Base-by-base conservation (phyloP, 345 rosid genomes). In the Iberis pinnata region DNA sequence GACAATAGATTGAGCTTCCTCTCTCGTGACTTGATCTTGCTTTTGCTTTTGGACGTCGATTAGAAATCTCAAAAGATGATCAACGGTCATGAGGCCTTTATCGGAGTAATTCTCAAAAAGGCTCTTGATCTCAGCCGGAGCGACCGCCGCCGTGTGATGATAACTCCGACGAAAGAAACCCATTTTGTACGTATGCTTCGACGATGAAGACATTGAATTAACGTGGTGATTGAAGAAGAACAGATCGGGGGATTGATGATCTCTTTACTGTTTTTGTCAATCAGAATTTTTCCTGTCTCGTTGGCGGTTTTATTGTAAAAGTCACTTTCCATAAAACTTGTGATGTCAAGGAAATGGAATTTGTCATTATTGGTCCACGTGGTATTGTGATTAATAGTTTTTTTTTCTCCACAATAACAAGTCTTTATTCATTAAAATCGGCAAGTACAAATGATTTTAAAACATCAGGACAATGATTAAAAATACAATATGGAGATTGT, bases 151-250 rank as follows among this genome's bases (percentile, higher is more conserved):
- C n/a, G 83, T 64, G 33, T 75, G 64, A 2, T 38, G 66, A 71
- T 78, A 85, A 38, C 80, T 68, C 44, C 89, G 67, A 16, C 68
- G 71, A 45, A 82, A 79, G 74, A 69, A 75, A 68, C 85, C 79
- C 1, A 82, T 79, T 56, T 59, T 73, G 77, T 76, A 82, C 8
- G 84, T 76, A 67, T 85, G 89, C 7, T 82, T 78, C 6, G 25
- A n/a, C n/a, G n/a, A n/a, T 4, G 29, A 26, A 25, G 84, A 76
- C 95, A 85, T 83, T 50, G 61, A 17, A 32, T 22, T 17, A 10
- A n/a, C n/a, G 14, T 42, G 16, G 19, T 48, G 7, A 32, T 53
- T 27, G 65, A 33, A 42, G 51, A 47, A 18, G 27, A 13, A 29
- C 2, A 18, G 17, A 38, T 33, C 12, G 33, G 14, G 22, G 46